Evolutionary conservation across 2,329 filamentous ascomycete genomes (phyloP), one percentile per base, ranked within the genome.

Genomic region (Diaporthe sp.): DNA sequence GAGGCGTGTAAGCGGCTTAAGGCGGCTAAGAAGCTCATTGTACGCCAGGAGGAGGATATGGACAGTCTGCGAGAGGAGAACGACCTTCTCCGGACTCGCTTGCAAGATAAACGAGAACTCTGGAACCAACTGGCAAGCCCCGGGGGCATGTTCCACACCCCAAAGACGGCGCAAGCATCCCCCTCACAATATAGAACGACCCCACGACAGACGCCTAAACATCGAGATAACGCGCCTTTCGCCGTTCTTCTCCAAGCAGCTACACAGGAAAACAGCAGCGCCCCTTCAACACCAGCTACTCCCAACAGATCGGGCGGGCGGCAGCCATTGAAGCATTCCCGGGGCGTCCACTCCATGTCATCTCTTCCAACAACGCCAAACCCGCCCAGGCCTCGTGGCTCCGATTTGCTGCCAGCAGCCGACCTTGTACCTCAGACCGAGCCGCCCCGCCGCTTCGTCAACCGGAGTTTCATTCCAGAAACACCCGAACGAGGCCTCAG

Each of bases 81-180:
- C 73, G 88, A 92, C 53, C 89, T 94, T 82, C 88, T 98, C 69
- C 91, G 96, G 75, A 94, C 92, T 77, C 93, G 96, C 28, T 98
- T 98, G 78, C 92, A 94, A 57, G 95, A 98, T 82, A 98, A 98
- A 81, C 89, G 96, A 77, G 94, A 97, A 81, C 95, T 98, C 81
- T 92, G 98, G 79, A 94, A 94, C 75, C 89, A 90, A 81, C 90
- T 98, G 67, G 93, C 94, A 80, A 93, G 94, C 79, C 94, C 94
- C 2, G 93, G 94, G 19, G 92, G 91, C 69, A 90, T 91, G 46
- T 92, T 92, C 74, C 90, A 94, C 76, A 92, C 91, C 2, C 92
- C 92, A 78, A 85, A 88, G 85, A 83, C 87, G 77, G 83, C 89
- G 80, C 79, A 82, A 42, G 80, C 81, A 19, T 81, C 85, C 31